These are phyloP conservation scores for Blakeslea trispora DNA, from an alignment of 371 early-diverging fungal species.

Conservation along the genomic window DNA sequence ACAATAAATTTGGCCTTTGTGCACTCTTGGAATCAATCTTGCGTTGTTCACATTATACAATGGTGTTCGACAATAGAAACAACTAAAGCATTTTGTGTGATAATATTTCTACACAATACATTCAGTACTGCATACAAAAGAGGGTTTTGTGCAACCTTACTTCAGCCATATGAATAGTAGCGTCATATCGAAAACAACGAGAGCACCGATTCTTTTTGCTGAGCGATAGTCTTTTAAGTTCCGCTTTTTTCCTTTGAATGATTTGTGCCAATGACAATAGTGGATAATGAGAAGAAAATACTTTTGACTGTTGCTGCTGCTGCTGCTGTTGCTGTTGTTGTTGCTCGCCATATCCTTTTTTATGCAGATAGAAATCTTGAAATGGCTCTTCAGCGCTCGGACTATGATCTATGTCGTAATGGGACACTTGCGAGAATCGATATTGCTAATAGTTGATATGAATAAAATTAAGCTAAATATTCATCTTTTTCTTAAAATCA, in stretches of 20 bases:
- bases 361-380: background rate
- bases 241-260: background rate
- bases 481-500: no score
- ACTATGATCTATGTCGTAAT: background rate
- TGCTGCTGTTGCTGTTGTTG: no score
- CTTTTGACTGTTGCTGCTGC: no score
- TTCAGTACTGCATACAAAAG: no score
- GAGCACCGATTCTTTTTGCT: background rate
- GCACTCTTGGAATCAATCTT: constrained; percentile 25
- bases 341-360: no score
- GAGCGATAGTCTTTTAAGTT: background rate
- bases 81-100: constrained; percentile 26
- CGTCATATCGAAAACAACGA: constrained; percentile 3
- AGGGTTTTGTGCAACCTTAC: no score
- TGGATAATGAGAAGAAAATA: background rate
- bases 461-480: no score
- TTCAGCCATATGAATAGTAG: background rate
- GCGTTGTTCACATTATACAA: constrained; percentile 7
- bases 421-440: constrained; percentile 10
- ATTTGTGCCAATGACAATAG: background rate
- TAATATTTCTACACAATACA: constrained; percentile 4
- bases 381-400: background rate
- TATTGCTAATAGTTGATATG: background rate
- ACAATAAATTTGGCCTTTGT: constrained; percentile 61
- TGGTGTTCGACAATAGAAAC: constrained; percentile 23